Percentiles rank a stretch among this genome's conserved stretches.
These are phyloP conservation scores for Plasmopara halstedii DNA, from an alignment of 352 stramenopile genomes.

Conservation along the genomic window DNA sequence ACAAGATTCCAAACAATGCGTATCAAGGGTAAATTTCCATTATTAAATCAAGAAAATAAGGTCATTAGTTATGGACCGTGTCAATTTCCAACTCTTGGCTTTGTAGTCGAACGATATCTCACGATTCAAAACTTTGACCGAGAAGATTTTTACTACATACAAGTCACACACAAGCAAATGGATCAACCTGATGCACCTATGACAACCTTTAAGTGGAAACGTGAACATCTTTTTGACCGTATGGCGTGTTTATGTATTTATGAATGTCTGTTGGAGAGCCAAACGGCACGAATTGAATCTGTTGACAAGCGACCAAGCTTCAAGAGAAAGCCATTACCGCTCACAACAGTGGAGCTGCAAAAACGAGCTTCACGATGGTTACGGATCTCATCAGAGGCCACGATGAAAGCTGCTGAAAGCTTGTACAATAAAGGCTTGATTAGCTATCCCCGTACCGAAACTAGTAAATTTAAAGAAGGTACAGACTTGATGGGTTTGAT, in stretches of 20 bases:
- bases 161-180: slow-evolving; percentile 69
- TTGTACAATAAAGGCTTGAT: slow-evolving; percentile 98
- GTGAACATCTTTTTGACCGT: slow-evolving; percentile 93
- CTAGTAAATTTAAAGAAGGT: slow-evolving; percentile 95
- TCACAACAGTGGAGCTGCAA: slow-evolving; percentile 99
- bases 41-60: slow-evolving; percentile 55
- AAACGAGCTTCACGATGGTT: slow-evolving; percentile 95
- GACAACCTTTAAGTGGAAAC: slow-evolving; percentile 95
- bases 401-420: slow-evolving; percentile 94
- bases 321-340: slow-evolving; percentile 94
- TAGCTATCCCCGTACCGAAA: slow-evolving; percentile 99
- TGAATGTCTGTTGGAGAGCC: slow-evolving; percentile 58
- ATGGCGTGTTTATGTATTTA: slow-evolving; percentile 91
- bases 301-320: slow-evolving; percentile 78
- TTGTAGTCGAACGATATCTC: slow-evolving; percentile 91
- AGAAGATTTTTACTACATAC: slow-evolving; percentile 95
- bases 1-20: slow-evolving; percentile 94
- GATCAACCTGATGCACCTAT: slow-evolving; percentile 40
- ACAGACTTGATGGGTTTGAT: slow-evolving; percentile 86
- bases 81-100: slow-evolving; percentile 99
- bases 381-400: slow-evolving; percentile 92
- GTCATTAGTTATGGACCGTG: slow-evolving; percentile 99
- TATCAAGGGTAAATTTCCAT: slow-evolving; percentile 79
- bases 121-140: slow-evolving; percentile 95
- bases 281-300: slow-evolving; percentile 51